Percentiles rank a stretch among this genome's conserved stretches.
These are phyloP conservation scores for Diversispora epigaea DNA, from an alignment of 192 early-diverging fungal genomes.

Conservation along the genomic window DNA sequence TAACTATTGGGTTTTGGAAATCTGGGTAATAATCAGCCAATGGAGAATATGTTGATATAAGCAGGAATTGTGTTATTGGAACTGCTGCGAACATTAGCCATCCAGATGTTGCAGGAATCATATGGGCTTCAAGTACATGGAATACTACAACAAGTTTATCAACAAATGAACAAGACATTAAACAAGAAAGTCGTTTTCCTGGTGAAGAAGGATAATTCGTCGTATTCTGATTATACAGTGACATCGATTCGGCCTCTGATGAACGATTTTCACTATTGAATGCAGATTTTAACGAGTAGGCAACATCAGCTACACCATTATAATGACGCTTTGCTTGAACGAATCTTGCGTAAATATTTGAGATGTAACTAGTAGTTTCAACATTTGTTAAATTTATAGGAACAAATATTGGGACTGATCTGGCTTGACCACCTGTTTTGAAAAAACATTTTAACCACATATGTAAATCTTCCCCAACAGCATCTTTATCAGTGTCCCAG, in stretches of 20 bases:
- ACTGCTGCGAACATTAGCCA: constrained; percentile 56
- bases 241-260: not conserved
- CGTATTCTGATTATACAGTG: not conserved
- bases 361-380: constrained; percentile 51
- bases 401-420: constrained; percentile 68
- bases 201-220: not conserved
- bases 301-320: constrained; percentile 71
- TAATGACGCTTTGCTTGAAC: constrained; percentile 72
- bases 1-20: constrained; percentile 39
- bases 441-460: constrained; percentile 83
- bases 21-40: constrained; percentile 13
- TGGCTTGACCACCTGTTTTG: constrained; percentile 63
- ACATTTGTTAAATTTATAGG: constrained; percentile 67
- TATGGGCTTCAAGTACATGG: constrained; percentile 53
- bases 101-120: constrained; percentile 53
- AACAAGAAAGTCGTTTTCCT: not conserved
- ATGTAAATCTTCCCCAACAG: constrained; percentile 83
- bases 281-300: constrained; percentile 52
- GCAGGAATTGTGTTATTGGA: constrained; percentile 47
- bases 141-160: constrained; percentile 44
- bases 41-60: constrained; percentile 29
- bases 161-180: constrained; percentile 29
- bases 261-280: not conserved
- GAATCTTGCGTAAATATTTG: constrained; percentile 59
- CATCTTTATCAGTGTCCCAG: constrained; percentile 76